phyloP scores from a whole-genome alignment of 208 protist genomes.

The Endotrypanum monterogeii region DNA sequence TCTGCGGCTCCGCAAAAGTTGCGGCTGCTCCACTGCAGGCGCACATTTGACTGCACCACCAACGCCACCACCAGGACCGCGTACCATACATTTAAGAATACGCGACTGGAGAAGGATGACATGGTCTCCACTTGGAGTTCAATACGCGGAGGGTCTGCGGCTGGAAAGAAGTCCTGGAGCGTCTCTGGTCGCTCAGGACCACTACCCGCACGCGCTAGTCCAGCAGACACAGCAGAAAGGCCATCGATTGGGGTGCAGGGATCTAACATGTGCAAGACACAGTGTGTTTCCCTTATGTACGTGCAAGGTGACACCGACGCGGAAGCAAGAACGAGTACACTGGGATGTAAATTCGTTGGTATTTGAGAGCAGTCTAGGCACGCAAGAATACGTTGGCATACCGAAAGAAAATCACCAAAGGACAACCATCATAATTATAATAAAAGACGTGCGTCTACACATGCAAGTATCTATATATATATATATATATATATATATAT shows the following conservation, averaged over 20 bases:
- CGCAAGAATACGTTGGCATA: not conserved
- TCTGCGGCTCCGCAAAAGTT: conserved; percentile 56
- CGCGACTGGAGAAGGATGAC: conserved; percentile 43
- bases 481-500: too few relatives aligned
- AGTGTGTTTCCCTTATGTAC: too few relatives aligned
- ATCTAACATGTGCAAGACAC: not conserved
- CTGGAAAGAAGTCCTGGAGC: not conserved
- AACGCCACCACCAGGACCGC: conserved; percentile 54
- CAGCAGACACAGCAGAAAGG: not conserved
- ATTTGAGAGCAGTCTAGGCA: too few relatives aligned
- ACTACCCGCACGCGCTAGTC: not conserved
- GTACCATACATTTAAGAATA: conserved; percentile 78
- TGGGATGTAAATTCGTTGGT: too few relatives aligned
- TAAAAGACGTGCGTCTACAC: not conserved
- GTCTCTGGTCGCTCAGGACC: not conserved
- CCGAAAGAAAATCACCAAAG: not conserved
- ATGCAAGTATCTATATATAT: too few relatives aligned
- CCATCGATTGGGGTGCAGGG: not conserved
- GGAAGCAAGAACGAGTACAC: too few relatives aligned
- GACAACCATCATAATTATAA: too few relatives aligned
- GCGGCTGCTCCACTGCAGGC: conserved; percentile 65
- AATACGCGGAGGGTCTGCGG: conserved; percentile 8
- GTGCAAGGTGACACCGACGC: not conserved
- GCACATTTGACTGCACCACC: conserved; percentile 56
- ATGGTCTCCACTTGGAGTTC: conserved; percentile 82